Conservation (phyloP, 2,329 filamentous ascomycete genomes). For the Diaporthe capsici region DNA sequence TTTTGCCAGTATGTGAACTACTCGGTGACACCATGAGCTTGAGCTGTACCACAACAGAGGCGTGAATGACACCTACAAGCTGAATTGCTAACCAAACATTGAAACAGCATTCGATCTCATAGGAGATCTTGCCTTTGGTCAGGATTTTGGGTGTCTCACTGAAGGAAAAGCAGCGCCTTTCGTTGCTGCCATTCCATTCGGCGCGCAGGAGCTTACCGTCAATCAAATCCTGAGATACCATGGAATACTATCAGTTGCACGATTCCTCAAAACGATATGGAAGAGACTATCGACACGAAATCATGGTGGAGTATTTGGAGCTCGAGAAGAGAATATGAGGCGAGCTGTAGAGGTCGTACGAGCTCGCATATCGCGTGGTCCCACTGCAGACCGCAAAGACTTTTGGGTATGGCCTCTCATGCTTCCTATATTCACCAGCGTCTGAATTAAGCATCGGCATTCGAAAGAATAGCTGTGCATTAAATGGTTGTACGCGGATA, state of each 20-base stretch:
- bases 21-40: background rate
- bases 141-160: background rate
- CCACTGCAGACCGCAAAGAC: constrained; percentile 6
- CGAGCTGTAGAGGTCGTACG: constrained; percentile 9
- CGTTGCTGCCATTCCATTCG: constrained; percentile 1
- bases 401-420: background rate
- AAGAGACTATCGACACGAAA: background rate
- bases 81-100: background rate
- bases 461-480: background rate
- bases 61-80: background rate
- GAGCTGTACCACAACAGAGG: background rate
- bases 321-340: constrained; percentile 6
- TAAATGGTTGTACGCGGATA: too few species aligned
- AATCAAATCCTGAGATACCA: constrained; percentile 12
- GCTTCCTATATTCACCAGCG: background rate
- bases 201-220: background rate
- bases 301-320: background rate
- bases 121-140: constrained; percentile 5
- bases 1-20: background rate
- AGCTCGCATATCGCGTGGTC: constrained; percentile 4
- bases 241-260: background rate
- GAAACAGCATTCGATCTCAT: constrained; percentile 5
- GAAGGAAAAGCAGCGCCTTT: background rate
- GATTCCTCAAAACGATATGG: background rate
- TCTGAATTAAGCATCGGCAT: too few species aligned